These are phyloP conservation scores for Populus tomentosa DNA, from an alignment of 441 rosid genomes.

Conservation along the genomic window DNA sequence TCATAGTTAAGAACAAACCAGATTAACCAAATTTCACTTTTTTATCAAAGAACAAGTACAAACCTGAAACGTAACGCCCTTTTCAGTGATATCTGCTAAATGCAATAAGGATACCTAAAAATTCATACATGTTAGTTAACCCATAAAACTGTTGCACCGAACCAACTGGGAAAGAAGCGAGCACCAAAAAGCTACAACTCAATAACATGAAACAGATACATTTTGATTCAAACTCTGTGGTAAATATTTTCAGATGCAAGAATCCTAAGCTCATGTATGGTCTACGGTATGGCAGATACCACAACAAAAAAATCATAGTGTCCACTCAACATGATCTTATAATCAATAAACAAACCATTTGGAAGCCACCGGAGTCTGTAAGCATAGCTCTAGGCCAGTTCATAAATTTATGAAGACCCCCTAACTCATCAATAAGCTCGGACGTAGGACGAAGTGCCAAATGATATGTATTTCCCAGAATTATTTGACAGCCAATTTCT, in stretches of 20 bases:
- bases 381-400: conserved; percentile 80
- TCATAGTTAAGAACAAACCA: not conserved
- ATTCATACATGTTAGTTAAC: not conserved
- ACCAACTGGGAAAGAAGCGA: conserved; percentile 5
- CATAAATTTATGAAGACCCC: conserved; percentile 82
- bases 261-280: not conserved
- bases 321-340: not conserved
- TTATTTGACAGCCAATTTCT: conserved; percentile 80
- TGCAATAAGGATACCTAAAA: conserved; percentile 68
- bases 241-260: not conserved
- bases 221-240: not conserved
- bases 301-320: not conserved
- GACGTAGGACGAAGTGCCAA: conserved; percentile 78
- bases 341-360: conserved; percentile 48
- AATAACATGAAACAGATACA: not conserved
- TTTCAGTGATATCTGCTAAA: conserved; percentile 73
- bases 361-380: conserved; percentile 89
- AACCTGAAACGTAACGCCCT: conserved; percentile 79
- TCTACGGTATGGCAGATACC: not conserved
- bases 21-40: not conserved
- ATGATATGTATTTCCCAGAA: conserved; percentile 82
- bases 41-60: conserved; percentile 11
- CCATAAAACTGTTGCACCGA: not conserved
- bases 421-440: conserved; percentile 67
- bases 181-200: not conserved